Conservation (phyloP, 2,329 filamentous ascomycete species). For the Clarireedia paspali region DNA sequence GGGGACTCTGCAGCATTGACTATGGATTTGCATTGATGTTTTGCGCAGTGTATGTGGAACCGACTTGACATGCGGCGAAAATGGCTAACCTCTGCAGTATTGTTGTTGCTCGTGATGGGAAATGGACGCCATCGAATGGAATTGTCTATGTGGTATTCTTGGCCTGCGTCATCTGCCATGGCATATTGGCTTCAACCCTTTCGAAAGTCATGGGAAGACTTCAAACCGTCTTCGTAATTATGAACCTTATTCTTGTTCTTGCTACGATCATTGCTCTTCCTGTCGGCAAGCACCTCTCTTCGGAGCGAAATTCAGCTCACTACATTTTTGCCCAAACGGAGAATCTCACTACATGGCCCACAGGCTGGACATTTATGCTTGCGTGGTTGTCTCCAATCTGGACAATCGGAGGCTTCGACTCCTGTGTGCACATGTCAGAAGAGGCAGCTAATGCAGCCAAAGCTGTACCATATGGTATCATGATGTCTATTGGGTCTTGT, state of each 20-base stretch:
- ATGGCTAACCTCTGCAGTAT: slow-evolving; percentile 29
- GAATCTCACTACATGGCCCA: slow-evolving; percentile 51
- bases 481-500: slow-evolving; percentile 47
- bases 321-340: slow-evolving; percentile 50
- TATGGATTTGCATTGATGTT: slow-evolving; percentile 50
- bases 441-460: slow-evolving; percentile 52
- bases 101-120: slow-evolving; percentile 47
- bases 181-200: slow-evolving; percentile 43
- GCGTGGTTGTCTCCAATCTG: slow-evolving; percentile 55
- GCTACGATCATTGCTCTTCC: slow-evolving; percentile 51
- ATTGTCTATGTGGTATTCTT: slow-evolving; percentile 51
- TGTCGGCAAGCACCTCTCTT: slow-evolving; percentile 34
- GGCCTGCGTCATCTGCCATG: slow-evolving; percentile 45
- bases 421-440: slow-evolving; percentile 52
- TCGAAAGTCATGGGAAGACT: slow-evolving; percentile 51
- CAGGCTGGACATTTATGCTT: slow-evolving; percentile 51
- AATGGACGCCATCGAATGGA: slow-evolving; percentile 47
- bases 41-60: slow-evolving; percentile 38
- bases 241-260: slow-evolving; percentile 48
- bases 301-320: slow-evolving; percentile 33
- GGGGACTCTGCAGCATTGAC: slow-evolving; percentile 54
- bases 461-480: slow-evolving; percentile 51
- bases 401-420: slow-evolving; percentile 51
- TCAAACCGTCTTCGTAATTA: slow-evolving; percentile 46
- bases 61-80: too few species aligned